Evolutionary conservation across 495 filamentous ascomycete genomes (phyloP), one percentile per base, ranked within the genome.

Genomic region (Penicillium pancosmium): DNA sequence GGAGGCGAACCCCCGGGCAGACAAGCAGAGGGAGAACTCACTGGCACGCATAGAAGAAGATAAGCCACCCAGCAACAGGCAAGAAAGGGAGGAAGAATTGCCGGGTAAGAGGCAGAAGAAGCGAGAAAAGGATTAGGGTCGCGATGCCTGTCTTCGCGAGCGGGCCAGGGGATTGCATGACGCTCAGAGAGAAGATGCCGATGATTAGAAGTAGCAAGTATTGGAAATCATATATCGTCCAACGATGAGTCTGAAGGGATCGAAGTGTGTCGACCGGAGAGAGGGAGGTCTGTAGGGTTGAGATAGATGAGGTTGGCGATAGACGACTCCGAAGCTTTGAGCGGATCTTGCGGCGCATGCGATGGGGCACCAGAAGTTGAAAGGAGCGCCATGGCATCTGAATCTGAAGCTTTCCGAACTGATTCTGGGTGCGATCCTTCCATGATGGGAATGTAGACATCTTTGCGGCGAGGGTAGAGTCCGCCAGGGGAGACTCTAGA

Each of bases 1-100:
- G 25, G 57, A 51, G 50, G 59, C 33, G 38, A 57, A 16, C 40
- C 12, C 19, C 5, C 16, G 5, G 15, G 12, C 15, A 19, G 2
- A 44, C 12, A 52, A 55, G 41, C 25, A 8, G 36, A 2, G 36
- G 18, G 56, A 33, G 41, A 59, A 83, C 90, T 82, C 86, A 95
- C 90, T 91, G 87, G 83, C 89, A 94, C 38, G 88, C 81, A 66
- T 92, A 96, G 76, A 96, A 97, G 60, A 95, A 89, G 19, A 96
- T 72, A 16, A 97, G 77, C 85, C 91, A 98, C 8, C 83, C 86
- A 65, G 86, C 86, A 70, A 96, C 89, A 2, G 92, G 89, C 52
- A 96, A 78, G 54, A 91, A 91, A 15, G 93, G 93, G 13, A 96
- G 78, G 63, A 95, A 92, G 73, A 97, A 96, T 68, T 98, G 93